These are phyloP conservation scores for Penicillium sp. DNA, from an alignment of 2,329 filamentous ascomycete species.

Conservation along the genomic window DNA sequence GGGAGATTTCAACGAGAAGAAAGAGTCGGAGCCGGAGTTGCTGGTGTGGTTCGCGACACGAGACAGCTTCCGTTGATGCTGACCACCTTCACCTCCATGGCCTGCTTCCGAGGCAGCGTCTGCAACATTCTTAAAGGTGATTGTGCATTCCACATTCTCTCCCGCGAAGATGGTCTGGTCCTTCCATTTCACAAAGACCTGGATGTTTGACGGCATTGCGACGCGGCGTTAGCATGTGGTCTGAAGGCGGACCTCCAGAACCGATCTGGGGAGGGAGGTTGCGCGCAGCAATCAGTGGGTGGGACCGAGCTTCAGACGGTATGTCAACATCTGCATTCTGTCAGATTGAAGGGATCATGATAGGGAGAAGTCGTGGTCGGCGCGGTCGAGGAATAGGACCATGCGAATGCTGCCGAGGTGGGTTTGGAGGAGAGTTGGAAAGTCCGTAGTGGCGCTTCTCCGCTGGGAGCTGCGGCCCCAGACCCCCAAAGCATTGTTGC, in stretches of 20 bases:
- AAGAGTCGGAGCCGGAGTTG: slow-evolving; percentile 43
- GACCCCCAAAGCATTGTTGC: slow-evolving; percentile 1
- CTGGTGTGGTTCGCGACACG: slow-evolving; percentile 42
- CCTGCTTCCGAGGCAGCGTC: slow-evolving; percentile 46
- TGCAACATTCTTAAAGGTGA: slow-evolving; percentile 90
- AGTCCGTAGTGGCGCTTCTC: slow-evolving; percentile 22
- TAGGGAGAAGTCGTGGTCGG: slow-evolving; percentile 8
- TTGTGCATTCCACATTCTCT: slow-evolving; percentile 92
- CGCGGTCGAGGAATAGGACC: slow-evolving; percentile 21
- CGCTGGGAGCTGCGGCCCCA: slow-evolving; percentile 8
- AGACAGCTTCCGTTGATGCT: slow-evolving; percentile 47
- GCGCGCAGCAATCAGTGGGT: slow-evolving; percentile 15
- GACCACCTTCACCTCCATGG: slow-evolving; percentile 34
- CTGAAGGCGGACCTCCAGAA: slow-evolving; percentile 26
- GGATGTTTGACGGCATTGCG: slow-evolving; percentile 73
- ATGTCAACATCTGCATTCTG: slow-evolving; percentile 37
- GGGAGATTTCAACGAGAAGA: slow-evolving; percentile 48
- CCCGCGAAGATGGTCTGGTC: slow-evolving; percentile 94
- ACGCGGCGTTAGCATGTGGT: slow-evolving; percentile 42
- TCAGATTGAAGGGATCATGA: slow-evolving; percentile 34
- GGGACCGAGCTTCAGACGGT: slow-evolving; percentile 19
- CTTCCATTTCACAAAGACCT: slow-evolving; percentile 94
- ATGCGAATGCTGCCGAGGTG: slow-evolving; percentile 23
- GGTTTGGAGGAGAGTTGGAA: slow-evolving; percentile 14
- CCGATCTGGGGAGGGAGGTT: slow-evolving; percentile 17